phyloP scores from a whole-genome alignment of 352 stramenopile species.

The Phytophthora cactorum region DNA sequence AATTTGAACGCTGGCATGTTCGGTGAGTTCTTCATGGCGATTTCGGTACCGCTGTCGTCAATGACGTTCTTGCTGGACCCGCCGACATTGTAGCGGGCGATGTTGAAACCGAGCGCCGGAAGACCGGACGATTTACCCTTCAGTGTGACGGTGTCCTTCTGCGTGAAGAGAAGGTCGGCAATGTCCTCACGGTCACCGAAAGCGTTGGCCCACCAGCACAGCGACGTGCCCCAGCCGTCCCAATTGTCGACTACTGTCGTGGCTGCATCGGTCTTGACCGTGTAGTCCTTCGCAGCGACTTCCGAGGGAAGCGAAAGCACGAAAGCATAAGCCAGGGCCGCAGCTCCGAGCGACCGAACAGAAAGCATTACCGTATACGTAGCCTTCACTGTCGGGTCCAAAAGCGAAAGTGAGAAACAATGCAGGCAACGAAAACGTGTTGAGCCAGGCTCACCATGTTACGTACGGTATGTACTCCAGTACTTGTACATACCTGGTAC shows the following conservation, averaged over 20 bases:
- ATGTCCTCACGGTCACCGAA: slow-evolving; percentile 63
- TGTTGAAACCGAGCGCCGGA: slow-evolving; percentile 57
- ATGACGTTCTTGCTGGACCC: slow-evolving; percentile 51
- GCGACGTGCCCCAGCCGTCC: slow-evolving; percentile 69
- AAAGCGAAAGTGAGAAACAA: slow-evolving; percentile 23
- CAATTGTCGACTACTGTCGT: slow-evolving; percentile 34
- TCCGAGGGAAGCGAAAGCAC: slow-evolving; percentile 5
- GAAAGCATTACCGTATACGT: slow-evolving; percentile 13
- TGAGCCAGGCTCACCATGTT: slow-evolving; percentile 25
- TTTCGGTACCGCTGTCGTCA: slow-evolving; percentile 42
- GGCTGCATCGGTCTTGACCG: slow-evolving; percentile 24
- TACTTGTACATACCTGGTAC: neutral
- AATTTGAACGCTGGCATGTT: slow-evolving; percentile 63
- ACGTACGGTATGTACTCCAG: neutral
- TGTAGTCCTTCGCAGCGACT: slow-evolving; percentile 26
- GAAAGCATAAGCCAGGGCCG: slow-evolving; percentile 6
- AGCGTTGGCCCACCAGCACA: slow-evolving; percentile 70
- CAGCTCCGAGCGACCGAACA: slow-evolving; percentile 13
- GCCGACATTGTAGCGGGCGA: slow-evolving; percentile 71
- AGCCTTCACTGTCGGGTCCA: neutral
- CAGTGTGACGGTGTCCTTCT: slow-evolving; percentile 44
- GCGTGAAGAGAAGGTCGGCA: slow-evolving; percentile 61
- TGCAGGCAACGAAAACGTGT: neutral
- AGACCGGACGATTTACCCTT: slow-evolving; percentile 27
- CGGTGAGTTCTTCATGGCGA: slow-evolving; percentile 49